These are phyloP conservation scores for Porcisia hertigi DNA, from an alignment of 208 protist species.

Conservation along the genomic window DNA sequence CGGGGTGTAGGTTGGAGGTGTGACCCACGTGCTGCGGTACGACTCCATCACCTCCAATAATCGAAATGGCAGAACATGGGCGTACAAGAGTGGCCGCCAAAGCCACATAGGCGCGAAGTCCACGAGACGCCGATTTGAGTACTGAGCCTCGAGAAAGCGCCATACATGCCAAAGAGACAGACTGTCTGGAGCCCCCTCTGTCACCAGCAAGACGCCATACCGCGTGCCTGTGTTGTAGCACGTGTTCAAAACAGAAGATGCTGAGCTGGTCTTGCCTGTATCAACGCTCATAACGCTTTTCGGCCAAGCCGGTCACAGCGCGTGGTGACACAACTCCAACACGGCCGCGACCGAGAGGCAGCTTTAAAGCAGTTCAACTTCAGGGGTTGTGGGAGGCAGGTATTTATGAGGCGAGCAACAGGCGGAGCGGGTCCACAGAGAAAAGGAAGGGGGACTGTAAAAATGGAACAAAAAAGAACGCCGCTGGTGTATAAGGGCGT, in stretches of 20 bases:
- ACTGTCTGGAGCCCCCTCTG: conserved; percentile 36
- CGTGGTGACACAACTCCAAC: neutral
- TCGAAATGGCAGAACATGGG: conserved; percentile 33
- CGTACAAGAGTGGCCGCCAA: conserved; percentile 45
- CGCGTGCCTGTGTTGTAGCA: conserved; percentile 33
- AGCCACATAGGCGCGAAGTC: conserved; percentile 32
- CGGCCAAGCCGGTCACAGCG: neutral
- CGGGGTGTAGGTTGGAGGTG: neutral
- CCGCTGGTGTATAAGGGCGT: too few relatives aligned
- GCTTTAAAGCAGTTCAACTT: neutral
- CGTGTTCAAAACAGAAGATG: neutral
- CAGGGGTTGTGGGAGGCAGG: too few relatives aligned
- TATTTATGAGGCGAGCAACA: too few relatives aligned
- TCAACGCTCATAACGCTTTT: neutral
- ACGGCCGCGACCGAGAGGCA: neutral
- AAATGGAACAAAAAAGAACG: neutral
- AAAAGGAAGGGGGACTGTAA: neutral
- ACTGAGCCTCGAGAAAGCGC: conserved; percentile 20
- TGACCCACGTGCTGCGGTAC: conserved; percentile 16
- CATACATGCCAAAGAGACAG: conserved; percentile 17
- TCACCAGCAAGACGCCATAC: conserved; percentile 43
- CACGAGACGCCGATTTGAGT: conserved; percentile 30
- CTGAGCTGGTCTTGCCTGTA: too few relatives aligned
- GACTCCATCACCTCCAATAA: neutral
- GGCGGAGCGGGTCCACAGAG: neutral